Evolutionary conservation across 805 yeast species (phyloP), one percentile per base, ranked within the genome.

Genomic region (Metschnikowia koreensis): DNA sequence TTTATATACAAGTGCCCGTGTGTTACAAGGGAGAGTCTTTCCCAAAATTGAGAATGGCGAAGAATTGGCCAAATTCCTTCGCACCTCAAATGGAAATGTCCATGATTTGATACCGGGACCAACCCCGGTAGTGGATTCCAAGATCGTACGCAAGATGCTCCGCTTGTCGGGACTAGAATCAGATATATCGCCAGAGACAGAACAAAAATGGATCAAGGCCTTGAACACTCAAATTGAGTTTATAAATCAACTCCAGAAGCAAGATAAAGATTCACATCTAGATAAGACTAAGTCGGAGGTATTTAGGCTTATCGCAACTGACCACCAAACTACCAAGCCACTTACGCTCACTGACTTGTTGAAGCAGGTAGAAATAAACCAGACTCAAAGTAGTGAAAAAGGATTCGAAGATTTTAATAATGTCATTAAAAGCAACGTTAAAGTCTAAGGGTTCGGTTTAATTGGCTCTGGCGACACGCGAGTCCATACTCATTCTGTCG

Each of bases 401-500:
- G 15, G 37, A 15, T 44, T 51, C 10, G 16, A 12, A 8, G 50
- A 39, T 22, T 45, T 47, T 33, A 26, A 17, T 26, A 26, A 41
- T 16, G 12, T 13, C 31, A 29, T 50, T 27, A 22, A n/a, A 6
- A 38, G 44, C 28, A 45, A 8, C 33, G 48, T 53, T 29, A 50
- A 49, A 38, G 31, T 53, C 13, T 46, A 41, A 34, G 27, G 16
- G 27, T 9, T 22, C 6, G 22, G 10, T 9, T 44, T 22, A 51
- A 15, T 31, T 34, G 11, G 47, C 10, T 38, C 58, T 34, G n/a
- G 60, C 57, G 31, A 87, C 76, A 58, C 96, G 78, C 1, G 92
- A 82, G 65, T 91, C 97, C 90, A 91, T 89, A 27, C 77, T 74
- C 63, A 81, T 82, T 55, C 97, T 76, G 62, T 89, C 94, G 6